Base-by-base conservation (phyloP, 805 yeast species). In the Kluyveromyces dobzhanskii region DNA sequence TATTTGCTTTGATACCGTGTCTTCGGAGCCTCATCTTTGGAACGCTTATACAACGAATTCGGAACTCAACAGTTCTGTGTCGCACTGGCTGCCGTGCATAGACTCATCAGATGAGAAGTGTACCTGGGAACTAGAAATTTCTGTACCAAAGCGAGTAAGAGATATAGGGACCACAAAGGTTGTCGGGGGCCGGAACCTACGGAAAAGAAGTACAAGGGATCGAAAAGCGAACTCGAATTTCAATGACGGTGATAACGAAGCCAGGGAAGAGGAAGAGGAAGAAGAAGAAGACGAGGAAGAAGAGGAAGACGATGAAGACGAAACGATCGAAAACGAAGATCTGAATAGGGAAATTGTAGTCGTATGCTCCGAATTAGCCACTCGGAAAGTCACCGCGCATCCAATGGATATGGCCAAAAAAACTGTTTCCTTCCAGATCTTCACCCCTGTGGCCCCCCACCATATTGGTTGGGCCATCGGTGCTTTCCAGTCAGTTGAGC, bases 71-170 rank as follows among this genome's bases (percentile, higher is more conserved):
- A 70, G 82, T 3, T 76, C 92, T 12, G 84, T 97, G 0, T 85
- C 95, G 2, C 81, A 87, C n/a, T 92, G 99, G 99, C 83, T 92
- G 35, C 99, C 99, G 0, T 92, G 98, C 56, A 71, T 92, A 4
- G 97, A 92, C 47, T 84, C 81, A 32, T 59, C 87, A 24, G 81
- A 88, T 74, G 96, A 87, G 50, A 75, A 85, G 44, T 81, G 84
- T 31, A 82, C 96, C 1, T 92, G 97, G 97, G 87, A 87, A 45
- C 56, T 92, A 8, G 94, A 85, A 53, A 67, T 92, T n/a, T 76
- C 80, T 44, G 78, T 86, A 2, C 95, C 97, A 0, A 73, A 85
- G 50, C 79, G 90, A 0, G 69, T 88, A 1, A 75, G 76, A 28
- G 88, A 85, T 54, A 75, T 88, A 24, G 81, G 67, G 3, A 49